Conservation (phyloP, 306 rosid species). For the Medicago arabica region DNA sequence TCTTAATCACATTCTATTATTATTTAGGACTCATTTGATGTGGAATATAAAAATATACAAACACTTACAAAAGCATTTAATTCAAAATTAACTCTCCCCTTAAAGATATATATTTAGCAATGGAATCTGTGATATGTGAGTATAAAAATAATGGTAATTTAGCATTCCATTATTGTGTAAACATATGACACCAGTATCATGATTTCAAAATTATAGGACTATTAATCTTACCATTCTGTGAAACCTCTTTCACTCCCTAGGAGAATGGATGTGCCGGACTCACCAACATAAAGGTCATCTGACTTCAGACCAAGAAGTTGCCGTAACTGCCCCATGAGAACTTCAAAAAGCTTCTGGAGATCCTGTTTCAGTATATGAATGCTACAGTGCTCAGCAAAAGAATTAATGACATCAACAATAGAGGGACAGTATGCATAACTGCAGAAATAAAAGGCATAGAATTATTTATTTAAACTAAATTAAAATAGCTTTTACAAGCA, state of each 20-base stretch:
- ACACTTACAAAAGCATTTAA: conserved; percentile 11
- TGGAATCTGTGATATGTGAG: neutral
- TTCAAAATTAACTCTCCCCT: conserved; percentile 25
- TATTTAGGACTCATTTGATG: neutral
- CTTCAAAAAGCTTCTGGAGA: conserved; percentile 72
- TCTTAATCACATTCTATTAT: neutral
- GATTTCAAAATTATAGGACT: conserved; percentile 28
- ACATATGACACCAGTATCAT: conserved; percentile 1
- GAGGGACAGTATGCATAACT: neutral
- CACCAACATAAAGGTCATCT: conserved; percentile 61
- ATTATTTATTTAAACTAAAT: conserved; percentile 3
- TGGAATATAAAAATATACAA: conserved; percentile 1
- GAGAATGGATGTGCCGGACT: conserved; percentile 70
- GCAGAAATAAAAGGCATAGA: neutral
- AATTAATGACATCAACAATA: conserved; percentile 36
- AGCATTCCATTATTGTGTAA: conserved; percentile 16
- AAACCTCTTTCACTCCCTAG: conserved; percentile 88
- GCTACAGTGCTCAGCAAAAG: conserved; percentile 44
- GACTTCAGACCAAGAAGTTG: conserved; percentile 95
- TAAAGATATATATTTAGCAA: conserved; percentile 5
- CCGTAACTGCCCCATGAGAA: conserved; percentile 89
- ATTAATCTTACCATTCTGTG: conserved; percentile 73
- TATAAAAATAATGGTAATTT: conserved; percentile 27
- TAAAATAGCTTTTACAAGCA: conserved; percentile 1
- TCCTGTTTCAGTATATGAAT: conserved; percentile 70